These are phyloP conservation scores for Cyberlindnera lachancei DNA, from an alignment of 805 yeast genomes.

Conservation along the genomic window DNA sequence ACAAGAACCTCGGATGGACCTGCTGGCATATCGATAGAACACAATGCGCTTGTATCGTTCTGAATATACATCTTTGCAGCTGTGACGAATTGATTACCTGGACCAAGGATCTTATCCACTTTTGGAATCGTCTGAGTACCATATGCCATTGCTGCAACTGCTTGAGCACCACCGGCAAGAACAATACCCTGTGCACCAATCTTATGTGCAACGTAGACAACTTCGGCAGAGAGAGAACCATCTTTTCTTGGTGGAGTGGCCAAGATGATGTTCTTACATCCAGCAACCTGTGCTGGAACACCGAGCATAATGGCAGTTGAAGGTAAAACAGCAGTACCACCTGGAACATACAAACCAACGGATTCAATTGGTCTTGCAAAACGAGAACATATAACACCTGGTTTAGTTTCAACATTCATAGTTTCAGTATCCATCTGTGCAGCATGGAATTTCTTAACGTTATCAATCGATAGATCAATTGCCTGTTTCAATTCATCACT, in stretches of 20 bases:
- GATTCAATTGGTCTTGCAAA: constrained; percentile 91
- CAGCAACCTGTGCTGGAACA: constrained; percentile 97
- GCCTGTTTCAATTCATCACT: constrained; percentile 72
- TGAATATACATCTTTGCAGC: constrained; percentile 98
- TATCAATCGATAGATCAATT: constrained; percentile 81
- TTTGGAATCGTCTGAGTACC: constrained; percentile 91
- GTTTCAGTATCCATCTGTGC: constrained; percentile 79
- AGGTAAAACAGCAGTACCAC: constrained; percentile 97
- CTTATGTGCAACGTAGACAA: constrained; percentile 93
- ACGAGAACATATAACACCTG: constrained; percentile 91
- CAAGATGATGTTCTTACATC: constrained; percentile 82
- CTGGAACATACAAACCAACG: constrained; percentile 96
- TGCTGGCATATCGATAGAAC: constrained; percentile 99
- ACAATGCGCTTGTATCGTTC: constrained; percentile 89
- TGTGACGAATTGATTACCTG: constrained; percentile 98
- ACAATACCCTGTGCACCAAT: constrained; percentile 88
- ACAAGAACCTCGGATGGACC: constrained; percentile 98
- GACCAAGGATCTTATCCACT: constrained; percentile 95
- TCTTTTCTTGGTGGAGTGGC: constrained; percentile 96
- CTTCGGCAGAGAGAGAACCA: constrained; percentile 93
- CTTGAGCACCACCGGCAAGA: constrained; percentile 99
- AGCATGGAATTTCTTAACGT: constrained; percentile 85
- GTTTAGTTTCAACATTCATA: constrained; percentile 81
- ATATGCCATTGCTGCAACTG: constrained; percentile 97
- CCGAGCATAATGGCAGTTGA: constrained; percentile 98